Evolutionary conservation across 768 basidiomycete genomes (phyloP).

Genomic region (Kwoniella sp.): DNA sequence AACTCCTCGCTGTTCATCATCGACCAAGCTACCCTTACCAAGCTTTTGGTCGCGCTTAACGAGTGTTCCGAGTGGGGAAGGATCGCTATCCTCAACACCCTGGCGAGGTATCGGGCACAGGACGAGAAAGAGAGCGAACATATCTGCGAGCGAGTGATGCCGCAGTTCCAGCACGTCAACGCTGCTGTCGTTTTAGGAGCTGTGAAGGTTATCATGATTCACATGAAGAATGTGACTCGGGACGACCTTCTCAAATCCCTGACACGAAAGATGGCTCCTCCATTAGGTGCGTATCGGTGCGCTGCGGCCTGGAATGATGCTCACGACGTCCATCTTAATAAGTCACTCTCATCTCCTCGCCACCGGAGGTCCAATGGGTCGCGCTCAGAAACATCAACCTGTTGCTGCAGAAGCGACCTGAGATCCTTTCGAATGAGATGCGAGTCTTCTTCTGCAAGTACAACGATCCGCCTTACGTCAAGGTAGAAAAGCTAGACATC

Average conservation of each 20-base stretch:
- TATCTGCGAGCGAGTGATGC: slow-evolving; percentile 96
- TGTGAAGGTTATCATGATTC: slow-evolving; percentile 96
- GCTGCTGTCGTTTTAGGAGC: slow-evolving; percentile 95
- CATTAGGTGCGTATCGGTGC: slow-evolving; percentile 53
- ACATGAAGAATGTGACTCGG: slow-evolving; percentile 73
- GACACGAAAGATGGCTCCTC: slow-evolving; percentile 95
- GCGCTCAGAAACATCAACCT: slow-evolving; percentile 94
- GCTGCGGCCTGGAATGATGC: not conserved
- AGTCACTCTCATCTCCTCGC: slow-evolving; percentile 92
- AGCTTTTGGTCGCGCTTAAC: slow-evolving; percentile 88
- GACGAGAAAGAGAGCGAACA: slow-evolving; percentile 97
- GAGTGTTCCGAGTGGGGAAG: slow-evolving; percentile 99
- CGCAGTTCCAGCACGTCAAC: slow-evolving; percentile 97
- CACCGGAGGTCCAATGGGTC: slow-evolving; percentile 98
- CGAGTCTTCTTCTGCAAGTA: slow-evolving; percentile 99
- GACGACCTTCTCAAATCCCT: slow-evolving; percentile 82
- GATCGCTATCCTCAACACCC: slow-evolving; percentile 81
- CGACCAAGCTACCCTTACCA: slow-evolving; percentile 75
- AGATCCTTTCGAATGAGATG: slow-evolving; percentile 91
- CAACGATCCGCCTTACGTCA: slow-evolving; percentile 98
- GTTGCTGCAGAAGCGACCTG: slow-evolving; percentile 85
- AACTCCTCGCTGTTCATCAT: slow-evolving; percentile 68
- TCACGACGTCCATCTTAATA: too few relatives aligned
- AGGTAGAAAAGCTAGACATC: slow-evolving; percentile 96
- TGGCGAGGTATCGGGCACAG: slow-evolving; percentile 73